phyloP scores from a whole-genome alignment of 495 filamentous ascomycete species.

The Lepidopterella palustris region DNA sequence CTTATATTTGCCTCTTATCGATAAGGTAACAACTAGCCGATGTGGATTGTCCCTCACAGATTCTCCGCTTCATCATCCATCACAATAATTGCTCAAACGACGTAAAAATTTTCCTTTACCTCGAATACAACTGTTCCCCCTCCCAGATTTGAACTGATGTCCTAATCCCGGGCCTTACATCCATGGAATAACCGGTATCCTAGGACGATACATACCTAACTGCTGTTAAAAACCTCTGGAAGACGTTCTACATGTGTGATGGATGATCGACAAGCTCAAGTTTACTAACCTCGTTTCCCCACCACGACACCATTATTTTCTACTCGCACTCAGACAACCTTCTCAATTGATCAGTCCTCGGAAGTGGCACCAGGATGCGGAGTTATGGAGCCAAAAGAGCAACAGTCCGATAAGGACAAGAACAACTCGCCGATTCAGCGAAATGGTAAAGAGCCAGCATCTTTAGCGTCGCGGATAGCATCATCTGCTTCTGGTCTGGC shows the following conservation, averaged over 20 bases:
- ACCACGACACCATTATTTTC: not conserved
- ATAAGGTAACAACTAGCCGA: not conserved
- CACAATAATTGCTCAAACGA: not conserved
- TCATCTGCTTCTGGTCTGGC: conserved; percentile 15
- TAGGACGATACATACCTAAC: no score
- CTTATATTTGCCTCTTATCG: no score
- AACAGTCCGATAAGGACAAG: not conserved
- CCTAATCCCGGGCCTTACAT: no score
- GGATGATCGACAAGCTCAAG: no score
- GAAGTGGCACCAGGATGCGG: not conserved
- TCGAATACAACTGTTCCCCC: no score
- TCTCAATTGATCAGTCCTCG: not conserved
- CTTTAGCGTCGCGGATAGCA: conserved; percentile 17
- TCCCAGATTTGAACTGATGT: no score
- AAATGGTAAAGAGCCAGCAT: conserved; percentile 6
- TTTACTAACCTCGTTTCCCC: no score
- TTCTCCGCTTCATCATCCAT: not conserved
- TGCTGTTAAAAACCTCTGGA: no score
- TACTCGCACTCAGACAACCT: not conserved
- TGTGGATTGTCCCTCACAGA: not conserved
- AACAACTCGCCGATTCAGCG: not conserved
- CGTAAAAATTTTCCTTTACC: no score
- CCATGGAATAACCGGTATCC: no score
- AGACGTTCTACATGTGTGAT: no score
- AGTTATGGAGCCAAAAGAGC: not conserved